phyloP scores from a whole-genome alignment of 345 rosid genomes.

The Citrus australasica region DNA sequence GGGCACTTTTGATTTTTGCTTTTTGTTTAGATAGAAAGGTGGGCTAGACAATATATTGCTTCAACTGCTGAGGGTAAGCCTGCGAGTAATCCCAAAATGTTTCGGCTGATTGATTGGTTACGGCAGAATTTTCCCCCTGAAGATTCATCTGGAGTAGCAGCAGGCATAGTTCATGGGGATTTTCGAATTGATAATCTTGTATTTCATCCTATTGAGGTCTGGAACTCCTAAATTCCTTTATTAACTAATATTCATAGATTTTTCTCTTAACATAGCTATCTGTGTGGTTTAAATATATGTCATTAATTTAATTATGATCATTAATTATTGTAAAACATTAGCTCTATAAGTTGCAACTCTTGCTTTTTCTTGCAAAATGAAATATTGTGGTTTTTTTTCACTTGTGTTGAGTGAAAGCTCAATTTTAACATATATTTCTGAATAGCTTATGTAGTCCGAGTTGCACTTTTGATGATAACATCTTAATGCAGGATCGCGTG shows the following conservation, averaged over 20 bases:
- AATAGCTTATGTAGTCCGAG: background rate
- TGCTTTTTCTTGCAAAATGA: background rate
- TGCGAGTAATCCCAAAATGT: constrained; percentile 72
- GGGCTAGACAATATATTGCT: constrained; percentile 86
- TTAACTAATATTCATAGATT: background rate
- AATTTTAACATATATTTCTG: background rate
- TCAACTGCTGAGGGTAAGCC: constrained; percentile 82
- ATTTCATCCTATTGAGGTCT: constrained; percentile 86
- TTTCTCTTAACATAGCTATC: background rate
- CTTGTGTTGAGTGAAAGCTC: background rate
- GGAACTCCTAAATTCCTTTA: constrained; percentile 5
- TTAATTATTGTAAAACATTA: background rate
- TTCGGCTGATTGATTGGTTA: constrained; percentile 73
- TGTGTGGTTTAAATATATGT: background rate
- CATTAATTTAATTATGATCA: constrained; percentile 5
- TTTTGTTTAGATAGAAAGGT: constrained; percentile 70
- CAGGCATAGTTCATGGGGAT: constrained; percentile 94
- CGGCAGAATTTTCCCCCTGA: constrained; percentile 59
- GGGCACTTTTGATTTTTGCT: background rate
- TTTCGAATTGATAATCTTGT: constrained; percentile 90
- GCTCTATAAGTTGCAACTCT: background rate
- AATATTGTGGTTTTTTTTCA: background rate
- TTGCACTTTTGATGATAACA: background rate
- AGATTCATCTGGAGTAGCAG: constrained; percentile 66
- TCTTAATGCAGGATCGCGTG: constrained; percentile 69